These are phyloP conservation scores for Stemphylium beticola DNA, from an alignment of 2,329 filamentous ascomycete genomes.

Conservation along the genomic window DNA sequence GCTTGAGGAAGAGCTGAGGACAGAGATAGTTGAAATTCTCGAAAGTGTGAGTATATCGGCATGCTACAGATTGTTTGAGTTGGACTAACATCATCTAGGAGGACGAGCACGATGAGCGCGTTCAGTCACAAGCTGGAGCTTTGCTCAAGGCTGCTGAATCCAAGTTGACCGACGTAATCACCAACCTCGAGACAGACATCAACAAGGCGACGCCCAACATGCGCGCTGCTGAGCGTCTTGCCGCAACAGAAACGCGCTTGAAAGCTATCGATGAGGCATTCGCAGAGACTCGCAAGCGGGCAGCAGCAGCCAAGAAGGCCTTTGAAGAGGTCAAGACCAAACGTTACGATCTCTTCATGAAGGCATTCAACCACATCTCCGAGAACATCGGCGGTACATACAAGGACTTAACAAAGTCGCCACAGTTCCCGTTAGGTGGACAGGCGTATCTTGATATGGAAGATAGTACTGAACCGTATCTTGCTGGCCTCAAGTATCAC, in stretches of 20 bases:
- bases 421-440: conserved; percentile 92
- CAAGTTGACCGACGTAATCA: conserved; percentile 77
- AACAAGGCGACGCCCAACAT: conserved; percentile 97
- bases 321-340: conserved; percentile 83
- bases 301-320: conserved; percentile 76
- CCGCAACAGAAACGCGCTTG: conserved; percentile 82
- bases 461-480: conserved; percentile 94
- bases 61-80: background rate
- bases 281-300: conserved; percentile 77
- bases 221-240: conserved; percentile 89
- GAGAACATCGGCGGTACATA: conserved; percentile 95
- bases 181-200: conserved; percentile 74
- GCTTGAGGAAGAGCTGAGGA: conserved; percentile 77
- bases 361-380: conserved; percentile 91
- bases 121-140: conserved; percentile 24
- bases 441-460: conserved; percentile 89
- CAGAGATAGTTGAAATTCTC: conserved; percentile 52
- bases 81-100: conserved; percentile 56
- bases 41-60: conserved; percentile 44
- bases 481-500: conserved; percentile 96
- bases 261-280: conserved; percentile 88
- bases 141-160: conserved; percentile 64
- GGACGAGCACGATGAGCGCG: conserved; percentile 63
- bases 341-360: conserved; percentile 91
- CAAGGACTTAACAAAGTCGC: conserved; percentile 88